Evolutionary conservation across 1,284 basidiomycete genomes (phyloP).

Genomic region (Bjerkandera adusta): DNA sequence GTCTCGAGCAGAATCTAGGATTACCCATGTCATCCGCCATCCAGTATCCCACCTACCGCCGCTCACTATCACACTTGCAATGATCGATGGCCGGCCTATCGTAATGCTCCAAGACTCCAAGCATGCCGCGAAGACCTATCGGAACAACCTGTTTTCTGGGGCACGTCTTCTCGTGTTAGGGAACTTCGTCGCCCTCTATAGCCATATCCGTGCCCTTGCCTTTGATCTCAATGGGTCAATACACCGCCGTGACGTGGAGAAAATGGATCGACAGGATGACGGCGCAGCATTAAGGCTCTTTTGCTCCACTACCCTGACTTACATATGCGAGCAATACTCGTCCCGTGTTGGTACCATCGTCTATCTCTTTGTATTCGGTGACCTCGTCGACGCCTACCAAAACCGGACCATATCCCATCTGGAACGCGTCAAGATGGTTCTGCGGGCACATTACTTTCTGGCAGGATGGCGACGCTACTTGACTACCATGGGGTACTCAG

Average conservation of each 20-base stretch:
- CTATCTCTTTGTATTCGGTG: background rate
- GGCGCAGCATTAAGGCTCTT: conserved; percentile 34
- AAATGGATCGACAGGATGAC: conserved; percentile 40
- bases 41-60: background rate
- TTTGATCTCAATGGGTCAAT: too few relatives aligned
- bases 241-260: too few relatives aligned
- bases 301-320: conserved; percentile 18
- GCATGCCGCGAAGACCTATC: background rate
- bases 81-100: background rate
- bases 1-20: background rate
- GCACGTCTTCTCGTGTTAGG: background rate
- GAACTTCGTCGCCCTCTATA: too few relatives aligned
- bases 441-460: conserved; percentile 34
- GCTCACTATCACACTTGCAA: background rate
- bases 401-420: conserved; percentile 11
- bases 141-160: background rate
- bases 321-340: conserved; percentile 2
- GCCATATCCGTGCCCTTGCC: too few relatives aligned
- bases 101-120: background rate
- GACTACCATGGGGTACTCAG: conserved; percentile 10
- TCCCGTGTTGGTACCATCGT: background rate
- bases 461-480: conserved; percentile 27
- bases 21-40: background rate
- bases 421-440: conserved; percentile 32
- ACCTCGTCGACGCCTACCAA: background rate